A percentile compares a stretch with the other conserved stretches of the same genome.
phyloP scores from a whole-genome alignment of 2,329 filamentous ascomycete genomes.

The Cladosporium cucumerinum region DNA sequence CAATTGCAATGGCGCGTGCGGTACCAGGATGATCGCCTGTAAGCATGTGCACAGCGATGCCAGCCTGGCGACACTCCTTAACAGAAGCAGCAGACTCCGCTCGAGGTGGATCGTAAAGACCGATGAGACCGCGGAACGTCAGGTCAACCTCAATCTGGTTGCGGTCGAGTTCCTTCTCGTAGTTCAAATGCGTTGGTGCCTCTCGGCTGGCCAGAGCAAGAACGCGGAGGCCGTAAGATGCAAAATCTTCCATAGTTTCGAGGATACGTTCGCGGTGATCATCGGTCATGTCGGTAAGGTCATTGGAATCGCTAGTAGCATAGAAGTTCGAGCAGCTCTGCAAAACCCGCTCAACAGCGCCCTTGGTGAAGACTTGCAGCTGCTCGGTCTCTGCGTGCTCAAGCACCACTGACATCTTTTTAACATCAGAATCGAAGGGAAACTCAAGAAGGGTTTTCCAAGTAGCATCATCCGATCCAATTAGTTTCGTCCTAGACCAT shows the following conservation, averaged over 20 bases:
- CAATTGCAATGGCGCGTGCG: slow-evolving; percentile 71
- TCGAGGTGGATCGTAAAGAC: slow-evolving; percentile 82
- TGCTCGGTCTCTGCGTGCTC: slow-evolving; percentile 53
- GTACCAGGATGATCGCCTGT: slow-evolving; percentile 82
- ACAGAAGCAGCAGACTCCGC: slow-evolving; percentile 74
- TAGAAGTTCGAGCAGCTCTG: slow-evolving; percentile 54
- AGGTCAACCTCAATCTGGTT: slow-evolving; percentile 64
- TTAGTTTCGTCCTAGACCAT: slow-evolving; percentile 23
- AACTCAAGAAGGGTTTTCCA: slow-evolving; percentile 65
- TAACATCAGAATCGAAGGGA: slow-evolving; percentile 70
- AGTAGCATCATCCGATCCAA: slow-evolving; percentile 43
- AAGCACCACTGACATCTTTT: slow-evolving; percentile 74
- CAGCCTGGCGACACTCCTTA: slow-evolving; percentile 65
- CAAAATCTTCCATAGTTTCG: slow-evolving; percentile 65
- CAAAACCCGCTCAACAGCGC: slow-evolving; percentile 67
- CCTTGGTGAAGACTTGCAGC: slow-evolving; percentile 57
- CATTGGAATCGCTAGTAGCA: slow-evolving; percentile 26
- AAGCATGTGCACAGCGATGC: slow-evolving; percentile 78
- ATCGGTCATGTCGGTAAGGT: slow-evolving; percentile 48
- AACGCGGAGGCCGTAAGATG: slow-evolving; percentile 63
- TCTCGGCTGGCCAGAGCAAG: slow-evolving; percentile 59
- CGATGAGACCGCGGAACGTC: slow-evolving; percentile 72
- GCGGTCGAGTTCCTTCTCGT: slow-evolving; percentile 49
- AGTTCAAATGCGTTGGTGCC: slow-evolving; percentile 22
- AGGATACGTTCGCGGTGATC: slow-evolving; percentile 54